A percentile compares a stretch with the other conserved stretches of the same genome.
These are phyloP conservation scores for Calonectria naviculata DNA, from an alignment of 2,329 filamentous ascomycete species.

Conservation along the genomic window DNA sequence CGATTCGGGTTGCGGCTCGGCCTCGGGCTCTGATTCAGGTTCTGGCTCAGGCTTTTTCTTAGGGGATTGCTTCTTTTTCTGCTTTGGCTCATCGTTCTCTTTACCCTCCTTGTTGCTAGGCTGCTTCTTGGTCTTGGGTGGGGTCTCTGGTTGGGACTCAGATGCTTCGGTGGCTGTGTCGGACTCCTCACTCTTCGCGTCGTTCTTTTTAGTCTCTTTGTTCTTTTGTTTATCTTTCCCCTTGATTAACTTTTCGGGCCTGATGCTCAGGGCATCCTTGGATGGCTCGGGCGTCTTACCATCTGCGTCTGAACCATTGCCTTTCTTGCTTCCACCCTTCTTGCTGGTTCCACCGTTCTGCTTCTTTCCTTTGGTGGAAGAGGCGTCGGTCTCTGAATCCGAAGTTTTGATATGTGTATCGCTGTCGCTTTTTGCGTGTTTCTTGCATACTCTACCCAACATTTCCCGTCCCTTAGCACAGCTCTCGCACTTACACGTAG, in stretches of 20 bases:
- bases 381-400: conserved; percentile 35
- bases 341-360: conserved; percentile 25
- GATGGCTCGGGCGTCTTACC: conserved; percentile 38
- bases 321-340: conserved; percentile 34
- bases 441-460: conserved; percentile 36
- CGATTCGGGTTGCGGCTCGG: conserved; percentile 28
- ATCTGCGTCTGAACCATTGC: conserved; percentile 36
- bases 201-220: conserved; percentile 23
- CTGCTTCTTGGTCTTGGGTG: conserved; percentile 29
- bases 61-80: conserved; percentile 24
- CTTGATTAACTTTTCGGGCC: conserved; percentile 25
- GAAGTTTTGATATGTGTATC: conserved; percentile 24
- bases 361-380: conserved; percentile 26
- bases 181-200: conserved; percentile 27
- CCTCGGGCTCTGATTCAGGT: conserved; percentile 20
- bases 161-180: conserved; percentile 23
- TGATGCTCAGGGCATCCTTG: conserved; percentile 32
- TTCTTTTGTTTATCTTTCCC: conserved; percentile 25
- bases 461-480: conserved; percentile 37
- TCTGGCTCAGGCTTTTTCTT: conserved; percentile 22
- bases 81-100: conserved; percentile 23
- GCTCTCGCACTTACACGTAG: conserved; percentile 40
- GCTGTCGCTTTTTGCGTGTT: conserved; percentile 20
- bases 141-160: conserved; percentile 26
- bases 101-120: conserved; percentile 26